phyloP scores from a whole-genome alignment of 257 asterid species.

The Ilex aquifolium region DNA sequence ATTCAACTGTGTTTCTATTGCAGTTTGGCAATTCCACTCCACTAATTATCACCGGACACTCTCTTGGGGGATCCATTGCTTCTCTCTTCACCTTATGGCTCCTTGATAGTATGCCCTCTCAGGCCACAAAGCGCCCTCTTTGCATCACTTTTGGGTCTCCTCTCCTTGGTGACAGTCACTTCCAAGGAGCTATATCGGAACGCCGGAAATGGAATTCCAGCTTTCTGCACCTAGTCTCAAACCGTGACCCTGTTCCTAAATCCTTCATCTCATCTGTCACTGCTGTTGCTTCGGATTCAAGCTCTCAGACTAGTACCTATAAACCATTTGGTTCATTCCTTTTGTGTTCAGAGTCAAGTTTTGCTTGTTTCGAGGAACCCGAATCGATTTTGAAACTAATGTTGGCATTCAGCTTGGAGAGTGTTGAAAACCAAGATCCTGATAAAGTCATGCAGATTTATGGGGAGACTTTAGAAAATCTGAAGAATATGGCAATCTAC shows the following conservation, averaged over 20 bases:
- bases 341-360: constrained; percentile 19
- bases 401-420: constrained; percentile 4
- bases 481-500: constrained; percentile 9
- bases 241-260: constrained; percentile 20
- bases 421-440: constrained; percentile 8
- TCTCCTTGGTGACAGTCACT: constrained; percentile 21
- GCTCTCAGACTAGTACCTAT: constrained; percentile 6
- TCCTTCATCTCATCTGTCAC: constrained; percentile 6
- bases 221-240: constrained; percentile 22
- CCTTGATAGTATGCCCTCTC: constrained; percentile 13
- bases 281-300: constrained; percentile 2
- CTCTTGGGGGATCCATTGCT: constrained; percentile 31
- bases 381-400: constrained; percentile 14
- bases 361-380: constrained; percentile 27
- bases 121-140: constrained; percentile 15
- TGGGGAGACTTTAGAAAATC: constrained; percentile 9
- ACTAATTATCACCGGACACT: constrained; percentile 24
- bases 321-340: constrained; percentile 24
- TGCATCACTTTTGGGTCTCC: constrained; percentile 34
- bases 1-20: constrained; percentile 8
- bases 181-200: constrained; percentile 22
- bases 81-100: constrained; percentile 32
- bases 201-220: constrained; percentile 24
- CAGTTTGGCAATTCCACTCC: constrained; percentile 16
- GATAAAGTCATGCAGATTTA: constrained; percentile 5